Conservation (phyloP, 1,284 basidiomycete genomes). For the Pterulicium gracile region DNA sequence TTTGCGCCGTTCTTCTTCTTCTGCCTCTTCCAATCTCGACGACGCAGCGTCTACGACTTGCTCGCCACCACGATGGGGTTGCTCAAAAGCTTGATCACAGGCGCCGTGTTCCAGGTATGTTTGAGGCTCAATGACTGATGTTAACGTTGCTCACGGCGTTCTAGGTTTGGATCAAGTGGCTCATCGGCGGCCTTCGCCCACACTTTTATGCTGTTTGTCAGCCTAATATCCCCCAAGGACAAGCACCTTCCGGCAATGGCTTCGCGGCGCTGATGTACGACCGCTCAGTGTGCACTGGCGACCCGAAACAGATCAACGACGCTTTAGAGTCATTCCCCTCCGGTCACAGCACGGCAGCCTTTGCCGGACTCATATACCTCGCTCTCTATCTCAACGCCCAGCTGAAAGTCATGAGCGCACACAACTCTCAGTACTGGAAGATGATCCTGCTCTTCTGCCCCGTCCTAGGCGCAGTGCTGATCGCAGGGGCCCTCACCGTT, state of each 20-base stretch:
- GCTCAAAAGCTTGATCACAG: conserved; percentile 32
- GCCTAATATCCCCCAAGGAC: conserved; percentile 25
- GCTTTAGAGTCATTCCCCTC: conserved; percentile 40
- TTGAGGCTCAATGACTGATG: conserved; percentile 9
- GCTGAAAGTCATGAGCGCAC: conserved; percentile 44
- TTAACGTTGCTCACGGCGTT: conserved; percentile 15
- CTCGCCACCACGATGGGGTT: conserved; percentile 42
- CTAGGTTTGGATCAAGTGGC: conserved; percentile 46
- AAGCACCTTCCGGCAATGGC: conserved; percentile 27
- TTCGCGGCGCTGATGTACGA: conserved; percentile 38
- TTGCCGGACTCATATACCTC: conserved; percentile 40
- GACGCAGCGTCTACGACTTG: conserved; percentile 32
- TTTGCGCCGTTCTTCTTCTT: conserved; percentile 44
- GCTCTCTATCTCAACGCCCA: conserved; percentile 48
- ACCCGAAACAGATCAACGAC: conserved; percentile 40
- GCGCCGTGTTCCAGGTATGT: conserved; percentile 17
- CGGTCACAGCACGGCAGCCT: conserved; percentile 36
- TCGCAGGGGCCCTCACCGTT: conserved; percentile 44
- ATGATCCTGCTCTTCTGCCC: conserved; percentile 47
- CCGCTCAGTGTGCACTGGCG: conserved; percentile 39
- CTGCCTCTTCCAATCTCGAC: conserved; percentile 32
- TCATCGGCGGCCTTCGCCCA: conserved; percentile 40
- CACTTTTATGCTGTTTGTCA: conserved; percentile 41
- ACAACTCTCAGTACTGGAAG: conserved; percentile 48
- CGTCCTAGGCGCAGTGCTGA: conserved; percentile 43